phyloP scores from a whole-genome alignment of 352 stramenopile species.

The Thalassiosira oceanica region DNA sequence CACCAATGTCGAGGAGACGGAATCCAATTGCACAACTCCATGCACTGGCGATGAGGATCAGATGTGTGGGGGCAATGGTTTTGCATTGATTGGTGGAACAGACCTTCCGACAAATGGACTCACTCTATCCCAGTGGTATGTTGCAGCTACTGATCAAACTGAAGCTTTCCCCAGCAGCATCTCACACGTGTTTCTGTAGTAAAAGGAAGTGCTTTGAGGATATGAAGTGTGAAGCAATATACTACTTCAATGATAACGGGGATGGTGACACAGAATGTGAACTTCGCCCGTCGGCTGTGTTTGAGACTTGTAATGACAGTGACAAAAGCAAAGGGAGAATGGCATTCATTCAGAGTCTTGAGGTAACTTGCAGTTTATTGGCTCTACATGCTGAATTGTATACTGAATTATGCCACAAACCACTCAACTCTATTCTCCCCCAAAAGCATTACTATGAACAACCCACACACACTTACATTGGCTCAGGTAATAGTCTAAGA shows the following conservation, averaged over 20 bases:
- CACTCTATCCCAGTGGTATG: slow-evolving; percentile 21
- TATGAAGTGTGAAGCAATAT: slow-evolving; percentile 17
- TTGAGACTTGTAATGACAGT: slow-evolving; percentile 12
- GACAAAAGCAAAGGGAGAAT: too few relatives aligned
- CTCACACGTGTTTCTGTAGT: too few relatives aligned
- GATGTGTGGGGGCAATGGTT: slow-evolving; percentile 9
- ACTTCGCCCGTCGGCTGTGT: slow-evolving; percentile 13
- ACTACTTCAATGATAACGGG: slow-evolving; percentile 8
- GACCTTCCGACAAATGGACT: slow-evolving; percentile 7
- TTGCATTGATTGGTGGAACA: slow-evolving; percentile 17
- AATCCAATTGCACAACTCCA: slow-evolving; percentile 10
- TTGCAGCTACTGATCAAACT: too few relatives aligned
- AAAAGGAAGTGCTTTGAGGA: slow-evolving; percentile 20
- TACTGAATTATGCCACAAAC: too few relatives aligned
- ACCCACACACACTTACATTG: slow-evolving; percentile 14
- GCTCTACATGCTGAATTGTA: too few relatives aligned
- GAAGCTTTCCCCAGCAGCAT: too few relatives aligned
- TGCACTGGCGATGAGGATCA: slow-evolving; percentile 13
- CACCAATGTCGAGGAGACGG: background rate
- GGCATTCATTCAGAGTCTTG: too few relatives aligned
- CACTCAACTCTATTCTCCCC: slow-evolving; percentile 6
- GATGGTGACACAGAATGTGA: slow-evolving; percentile 19
- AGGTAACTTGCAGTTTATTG: too few relatives aligned
- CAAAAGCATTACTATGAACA: slow-evolving; percentile 20
- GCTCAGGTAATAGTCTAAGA: too few relatives aligned